phyloP scores from a whole-genome alignment of 163 green algal species.

The Scenedesmus sp. region DNA sequence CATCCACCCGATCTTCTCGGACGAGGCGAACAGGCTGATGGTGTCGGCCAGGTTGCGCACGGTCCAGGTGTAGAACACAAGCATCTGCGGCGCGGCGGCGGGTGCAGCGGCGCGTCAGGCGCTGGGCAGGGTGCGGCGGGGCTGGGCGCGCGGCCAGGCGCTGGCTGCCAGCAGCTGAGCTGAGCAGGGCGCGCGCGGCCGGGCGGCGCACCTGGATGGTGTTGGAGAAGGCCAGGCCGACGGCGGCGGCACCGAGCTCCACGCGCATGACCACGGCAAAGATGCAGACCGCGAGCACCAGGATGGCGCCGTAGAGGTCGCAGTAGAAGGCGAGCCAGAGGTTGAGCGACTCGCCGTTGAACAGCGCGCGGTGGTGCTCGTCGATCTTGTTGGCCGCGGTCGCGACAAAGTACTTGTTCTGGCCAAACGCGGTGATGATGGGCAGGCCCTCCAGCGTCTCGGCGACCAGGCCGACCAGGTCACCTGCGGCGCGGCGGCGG shows the following conservation, averaged over 20 bases:
- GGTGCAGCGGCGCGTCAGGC: not conserved
- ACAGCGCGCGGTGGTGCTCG: constrained; percentile 59
- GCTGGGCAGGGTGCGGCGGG: too few relatives aligned
- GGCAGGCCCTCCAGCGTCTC: constrained; percentile 67
- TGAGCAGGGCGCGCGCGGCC: too few relatives aligned
- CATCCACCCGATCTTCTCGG: constrained; percentile 52
- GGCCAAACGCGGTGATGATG: constrained; percentile 63
- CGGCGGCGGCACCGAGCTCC: constrained; percentile 56
- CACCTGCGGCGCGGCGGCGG: not conserved
- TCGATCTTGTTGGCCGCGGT: constrained; percentile 51
- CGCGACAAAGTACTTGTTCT: constrained; percentile 60
- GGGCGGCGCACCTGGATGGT: constrained; percentile 55
- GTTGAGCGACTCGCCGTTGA: constrained; percentile 68
- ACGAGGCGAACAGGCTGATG: constrained; percentile 50
- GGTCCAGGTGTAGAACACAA: constrained; percentile 65
- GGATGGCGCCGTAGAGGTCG: constrained; percentile 56
- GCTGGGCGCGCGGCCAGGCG: too few relatives aligned
- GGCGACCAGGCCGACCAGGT: constrained; percentile 64
- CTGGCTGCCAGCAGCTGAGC: too few relatives aligned
- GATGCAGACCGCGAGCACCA: constrained; percentile 53
- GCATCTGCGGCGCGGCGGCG: constrained; percentile 28
- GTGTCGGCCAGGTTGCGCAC: constrained; percentile 55
- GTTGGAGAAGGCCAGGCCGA: constrained; percentile 73
- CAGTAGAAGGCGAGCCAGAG: constrained; percentile 71
- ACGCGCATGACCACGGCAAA: constrained; percentile 53